Evolutionary conservation across 2,329 filamentous ascomycete species (phyloP).

Genomic region (Colletotrichum aenigma): DNA sequence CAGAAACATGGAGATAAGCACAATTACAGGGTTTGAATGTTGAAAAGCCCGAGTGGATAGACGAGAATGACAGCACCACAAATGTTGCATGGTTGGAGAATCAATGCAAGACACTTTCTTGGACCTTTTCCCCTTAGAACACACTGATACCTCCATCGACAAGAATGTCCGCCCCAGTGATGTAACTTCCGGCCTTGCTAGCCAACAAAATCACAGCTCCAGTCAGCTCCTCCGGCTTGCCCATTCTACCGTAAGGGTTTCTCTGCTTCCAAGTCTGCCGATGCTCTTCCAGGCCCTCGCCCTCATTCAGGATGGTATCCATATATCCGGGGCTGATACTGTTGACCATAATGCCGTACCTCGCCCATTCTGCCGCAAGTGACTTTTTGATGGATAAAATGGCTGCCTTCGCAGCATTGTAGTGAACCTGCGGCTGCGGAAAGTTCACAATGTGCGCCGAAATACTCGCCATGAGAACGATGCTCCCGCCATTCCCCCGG

Average conservation of each 20-base stretch:
- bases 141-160: not conserved
- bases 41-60: no score
- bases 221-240: conserved; percentile 64
- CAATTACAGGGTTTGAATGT: no score
- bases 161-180: not conserved
- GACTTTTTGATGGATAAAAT: not conserved
- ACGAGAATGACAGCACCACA: no score
- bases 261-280: conserved; percentile 60
- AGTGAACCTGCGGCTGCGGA: not conserved
- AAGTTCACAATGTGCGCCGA: not conserved
- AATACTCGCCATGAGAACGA: not conserved
- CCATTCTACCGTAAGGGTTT: conserved; percentile 70
- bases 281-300: conserved; percentile 57
- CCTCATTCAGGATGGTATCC: conserved; percentile 70
- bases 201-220: conserved; percentile 59
- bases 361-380: not conserved
- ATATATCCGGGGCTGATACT: not conserved
- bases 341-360: not conserved
- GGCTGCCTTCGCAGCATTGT: not conserved
- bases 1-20: no score
- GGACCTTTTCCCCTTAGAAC: not conserved
- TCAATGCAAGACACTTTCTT: no score
- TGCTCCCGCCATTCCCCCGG: not conserved
- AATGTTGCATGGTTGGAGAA: no score
- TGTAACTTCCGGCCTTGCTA: not conserved